A percentile compares a stretch with the other conserved stretches of the same genome.
phyloP scores from a whole-genome alignment of 2,329 filamentous ascomycete species.

The Aureobasidium sp. region DNA sequence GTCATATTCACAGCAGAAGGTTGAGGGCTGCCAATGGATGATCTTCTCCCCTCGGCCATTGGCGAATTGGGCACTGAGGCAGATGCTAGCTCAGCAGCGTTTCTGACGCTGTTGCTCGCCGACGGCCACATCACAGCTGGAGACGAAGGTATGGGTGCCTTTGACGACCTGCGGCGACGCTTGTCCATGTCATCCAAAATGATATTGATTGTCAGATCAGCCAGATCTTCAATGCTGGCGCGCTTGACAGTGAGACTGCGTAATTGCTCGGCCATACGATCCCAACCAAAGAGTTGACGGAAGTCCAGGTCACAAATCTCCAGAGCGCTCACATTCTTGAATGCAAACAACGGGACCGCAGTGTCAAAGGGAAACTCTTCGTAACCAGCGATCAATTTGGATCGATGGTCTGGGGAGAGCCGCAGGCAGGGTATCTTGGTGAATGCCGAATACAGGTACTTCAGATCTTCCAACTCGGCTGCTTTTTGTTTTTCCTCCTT shows the following conservation, averaged over 20 bases:
- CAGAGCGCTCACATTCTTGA: constrained; percentile 92
- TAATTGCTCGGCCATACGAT: constrained; percentile 83
- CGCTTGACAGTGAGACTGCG: constrained; percentile 83
- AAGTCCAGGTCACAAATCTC: constrained; percentile 96
- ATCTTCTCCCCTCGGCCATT: constrained; percentile 40
- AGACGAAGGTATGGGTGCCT: constrained; percentile 61
- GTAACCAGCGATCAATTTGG: constrained; percentile 81
- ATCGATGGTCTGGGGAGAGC: constrained; percentile 86
- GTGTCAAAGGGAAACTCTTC: constrained; percentile 98
- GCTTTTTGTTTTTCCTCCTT: constrained; percentile 87
- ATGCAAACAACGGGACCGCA: constrained; percentile 89
- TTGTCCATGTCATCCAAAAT: constrained; percentile 96
- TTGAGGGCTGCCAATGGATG: constrained; percentile 44
- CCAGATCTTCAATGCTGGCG: constrained; percentile 80
- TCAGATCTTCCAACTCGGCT: constrained; percentile 76
- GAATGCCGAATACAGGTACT: constrained; percentile 95
- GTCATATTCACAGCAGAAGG: constrained; percentile 37
- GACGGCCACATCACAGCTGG: constrained; percentile 64
- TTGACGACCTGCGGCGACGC: constrained; percentile 78
- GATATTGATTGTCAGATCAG: constrained; percentile 84
- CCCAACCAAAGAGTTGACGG: constrained; percentile 95
- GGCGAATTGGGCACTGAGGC: constrained; percentile 63
- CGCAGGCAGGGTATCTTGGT: constrained; percentile 94
- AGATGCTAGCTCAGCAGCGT: constrained; percentile 57
- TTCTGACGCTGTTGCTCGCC: constrained; percentile 56